Conservation (phyloP, 257 asterid species). For the Capsicum pubescens region DNA sequence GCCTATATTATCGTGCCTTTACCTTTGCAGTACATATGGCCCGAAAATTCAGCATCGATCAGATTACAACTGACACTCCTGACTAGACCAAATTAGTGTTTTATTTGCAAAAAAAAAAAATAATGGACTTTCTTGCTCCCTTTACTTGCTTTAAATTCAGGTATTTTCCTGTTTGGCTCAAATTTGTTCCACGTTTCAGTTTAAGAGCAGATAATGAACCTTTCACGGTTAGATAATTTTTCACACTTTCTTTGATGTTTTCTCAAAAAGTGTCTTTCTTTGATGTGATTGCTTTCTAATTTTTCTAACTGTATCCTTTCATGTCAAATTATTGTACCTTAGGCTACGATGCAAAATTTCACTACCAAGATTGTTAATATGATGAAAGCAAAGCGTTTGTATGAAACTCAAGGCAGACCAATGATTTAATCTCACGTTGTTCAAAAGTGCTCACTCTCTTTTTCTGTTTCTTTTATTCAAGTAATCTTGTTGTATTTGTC, state of each 20-base stretch:
- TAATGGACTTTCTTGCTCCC: constrained; percentile 10
- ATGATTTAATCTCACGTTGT: constrained; percentile 92
- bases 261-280: not conserved
- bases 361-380: constrained; percentile 92
- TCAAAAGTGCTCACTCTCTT: not conserved
- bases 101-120: not conserved
- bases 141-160: constrained; percentile 30
- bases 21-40: too few species aligned
- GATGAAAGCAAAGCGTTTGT: constrained; percentile 88
- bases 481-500: not conserved
- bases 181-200: constrained; percentile 81
- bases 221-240: constrained; percentile 53
- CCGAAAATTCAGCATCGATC: too few species aligned
- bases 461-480: too few species aligned
- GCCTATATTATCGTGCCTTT: too few species aligned
- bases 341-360: constrained; percentile 96
- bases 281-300: constrained; percentile 33
- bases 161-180: constrained; percentile 80
- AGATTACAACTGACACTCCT: too few species aligned
- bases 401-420: constrained; percentile 96
- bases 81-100: not conserved
- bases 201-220: constrained; percentile 74
- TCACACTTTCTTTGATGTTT: not conserved
- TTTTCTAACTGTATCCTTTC: constrained; percentile 9
- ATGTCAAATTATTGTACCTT: constrained; percentile 36